Base-by-base conservation (phyloP, 2,329 filamentous ascomycete genomes). In the Ophiostoma ulmi region DNA sequence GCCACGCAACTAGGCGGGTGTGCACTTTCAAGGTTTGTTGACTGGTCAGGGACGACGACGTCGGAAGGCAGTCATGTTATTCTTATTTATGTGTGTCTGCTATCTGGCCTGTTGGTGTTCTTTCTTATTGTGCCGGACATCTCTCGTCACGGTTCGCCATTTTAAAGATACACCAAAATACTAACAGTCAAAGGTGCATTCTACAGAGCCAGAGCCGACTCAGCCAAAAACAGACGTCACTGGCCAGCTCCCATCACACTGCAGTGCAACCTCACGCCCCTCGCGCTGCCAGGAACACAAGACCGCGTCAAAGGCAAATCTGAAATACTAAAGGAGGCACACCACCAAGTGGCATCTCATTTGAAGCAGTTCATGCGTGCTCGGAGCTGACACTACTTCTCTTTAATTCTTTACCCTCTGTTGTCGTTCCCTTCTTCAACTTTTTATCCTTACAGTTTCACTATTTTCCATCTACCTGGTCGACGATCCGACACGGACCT, bases 401-500 rank as follows among this genome's bases (percentile, higher is more conserved):
- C 36, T 22, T 36, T 39, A 31, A 31, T 31, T 31, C 13, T 7
- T 39, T 2, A 10, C 63, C 14, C 63, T 14, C 8, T 10, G 61
- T 35, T 38, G 5, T 64, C 17, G 14, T 22, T n/a, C 35, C 13
- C 35, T 39, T 39, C 63, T 39, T 65, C 36, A 26, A 39, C 63
- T 64, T 65, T 3, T 3, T 26, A 11, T 26, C 26, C 4, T 35
- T 35, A 26, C 58, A 22, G 4, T 61, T 66, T 11, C 36, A 13
- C 41, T 3, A 61, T 17, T 5, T 31, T 67, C 52, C 35, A 3
- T 44, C 67, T 36, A 64, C 65, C 58, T 66, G n/a, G 69, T 11
- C 22, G 71, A 35, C 55, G 69, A 72, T 72, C 69, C 10, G 64
- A 72, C 70, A 58, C 65, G 61, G 61, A 22, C 61, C 58, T 63